Evolutionary conservation across 805 yeast species (phyloP), one percentile per base, ranked within the genome.

Genomic region (Myxozyma melibiosi): DNA sequence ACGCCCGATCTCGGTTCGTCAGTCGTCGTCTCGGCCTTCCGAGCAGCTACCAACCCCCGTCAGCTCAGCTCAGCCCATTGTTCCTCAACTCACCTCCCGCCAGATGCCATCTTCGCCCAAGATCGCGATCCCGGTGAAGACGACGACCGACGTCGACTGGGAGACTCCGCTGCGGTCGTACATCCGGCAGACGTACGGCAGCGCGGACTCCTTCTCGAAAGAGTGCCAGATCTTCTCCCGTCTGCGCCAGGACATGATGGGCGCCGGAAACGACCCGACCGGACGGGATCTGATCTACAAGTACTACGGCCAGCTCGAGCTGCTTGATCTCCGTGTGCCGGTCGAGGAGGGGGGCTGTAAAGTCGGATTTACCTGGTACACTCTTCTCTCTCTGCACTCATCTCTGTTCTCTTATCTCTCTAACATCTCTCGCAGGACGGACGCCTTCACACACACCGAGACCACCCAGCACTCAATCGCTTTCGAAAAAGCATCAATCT

Each of bases 401-500:
- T 18, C 4, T n/a, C 0, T 7, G 18, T 16, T 27, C 35, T 16
- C 18, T 5, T 20, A 28, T 18, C 18, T 16, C 13, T 31, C 34
- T 34, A 14, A 31, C 20, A 14, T 20, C 14, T 38, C 14, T 18
- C 63, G 33, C 28, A 56, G 63, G 63, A 43, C 49, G 44, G 96
- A 91, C 68, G 85, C 94, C 4, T 88, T 84, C 67, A 74, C 76
- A 50, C 73, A 74, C 6, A 63, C 74, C 0, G 57, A 73, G 0
- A 72, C 76, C 58, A 76, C 86, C n/a, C 97, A 91, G 68, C 81
- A 80, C 66, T 85, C 96, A 0, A 67, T 88, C 42, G 90, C 96
- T 0, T 90, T 88, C 68, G 99, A 92, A 67, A 92, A 92, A 73
- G 96, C 97, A 0, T 81, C 87, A 25, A 74, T 86, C 1, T 76